Base-by-base conservation (phyloP, 2,329 filamentous ascomycete genomes). In the Neonectria neomacrospora region DNA sequence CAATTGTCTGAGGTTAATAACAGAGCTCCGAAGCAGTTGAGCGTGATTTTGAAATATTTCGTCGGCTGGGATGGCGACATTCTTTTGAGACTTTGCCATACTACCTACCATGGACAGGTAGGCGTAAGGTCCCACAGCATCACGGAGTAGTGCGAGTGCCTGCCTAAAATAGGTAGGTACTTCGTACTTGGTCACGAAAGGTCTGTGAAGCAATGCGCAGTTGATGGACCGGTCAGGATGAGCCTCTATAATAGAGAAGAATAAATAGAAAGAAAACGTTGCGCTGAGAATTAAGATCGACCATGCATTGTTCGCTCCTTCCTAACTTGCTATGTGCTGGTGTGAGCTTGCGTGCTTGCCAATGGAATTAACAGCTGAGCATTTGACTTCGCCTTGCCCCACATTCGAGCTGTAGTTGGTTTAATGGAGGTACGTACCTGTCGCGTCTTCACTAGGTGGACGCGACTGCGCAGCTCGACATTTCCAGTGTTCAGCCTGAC, bases 401-500 rank as follows among this genome's bases (percentile, higher is more conserved):
- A 41, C 56, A 47, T n/a, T 44, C 41, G 48, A 30, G 28, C 12
- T 54, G 44, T 16, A 18, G 28, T 45, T 22, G 28, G 18, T 45
- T 56, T 56, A 56, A 52, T 56, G 53, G 59, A 61, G 59, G 54
- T 61, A 61, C 59, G 59, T 61, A 61, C 53, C 59, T 22, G 53
- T 50, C 58, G 52, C 52, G 58, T 57, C 34, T 37, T 37, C 34
- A 30, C 28, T 26, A 3, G 6, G 34, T 44, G 45, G 52, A 56
- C 59, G 59, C 59, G 59, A 52, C 48, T 42, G 26, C 20, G 26
- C 23, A 26, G 16, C 16, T 34, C 48, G 22, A 47, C 39, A 37
- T 44, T 34, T 58, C 45, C 26, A 30, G 7, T 30, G 48, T 26
- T 30, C 44, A 34, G 57, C 41, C 51, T 14, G 22, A n/a, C n/a